phyloP scores from a whole-genome alignment of 495 filamentous ascomycete genomes.

The Pyronema omphalodes region DNA sequence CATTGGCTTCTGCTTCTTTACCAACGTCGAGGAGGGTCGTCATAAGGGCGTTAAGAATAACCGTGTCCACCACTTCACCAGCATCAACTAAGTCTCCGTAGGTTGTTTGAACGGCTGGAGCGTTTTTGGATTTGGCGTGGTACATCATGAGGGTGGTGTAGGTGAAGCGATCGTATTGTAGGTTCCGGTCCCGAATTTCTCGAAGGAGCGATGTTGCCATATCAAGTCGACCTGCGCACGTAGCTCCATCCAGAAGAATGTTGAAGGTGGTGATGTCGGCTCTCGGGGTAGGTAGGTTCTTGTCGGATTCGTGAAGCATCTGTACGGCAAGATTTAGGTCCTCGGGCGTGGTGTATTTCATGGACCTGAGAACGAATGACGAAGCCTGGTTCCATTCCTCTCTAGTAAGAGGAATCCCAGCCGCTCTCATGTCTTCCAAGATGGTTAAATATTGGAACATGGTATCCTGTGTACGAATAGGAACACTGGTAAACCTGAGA shows the following conservation, averaged over 20 bases:
- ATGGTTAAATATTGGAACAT: slow-evolving; percentile 72
- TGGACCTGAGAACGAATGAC: slow-evolving; percentile 53
- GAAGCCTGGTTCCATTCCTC: slow-evolving; percentile 71
- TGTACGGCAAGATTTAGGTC: slow-evolving; percentile 56
- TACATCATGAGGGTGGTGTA: slow-evolving; percentile 68
- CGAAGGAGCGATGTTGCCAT: slow-evolving; percentile 68
- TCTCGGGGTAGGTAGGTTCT: slow-evolving; percentile 37
- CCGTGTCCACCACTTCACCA: slow-evolving; percentile 76
- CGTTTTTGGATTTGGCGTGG: slow-evolving; percentile 50
- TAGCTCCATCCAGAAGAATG: slow-evolving; percentile 74
- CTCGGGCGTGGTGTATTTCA: slow-evolving; percentile 37
- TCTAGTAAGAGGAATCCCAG: slow-evolving; percentile 41
- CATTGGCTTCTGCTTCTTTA: slow-evolving; percentile 52
- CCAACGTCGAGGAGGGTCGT: slow-evolving; percentile 52
- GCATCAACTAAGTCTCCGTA: slow-evolving; percentile 60
- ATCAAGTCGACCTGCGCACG: slow-evolving; percentile 61
- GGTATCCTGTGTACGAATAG: slow-evolving; percentile 34
- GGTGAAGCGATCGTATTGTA: slow-evolving; percentile 51
- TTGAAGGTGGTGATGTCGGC: slow-evolving; percentile 64
- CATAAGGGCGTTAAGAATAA: slow-evolving; percentile 71
- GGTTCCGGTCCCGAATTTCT: slow-evolving; percentile 54
- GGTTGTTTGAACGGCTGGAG: slow-evolving; percentile 44
- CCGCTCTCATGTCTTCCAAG: slow-evolving; percentile 59
- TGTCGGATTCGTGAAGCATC: slow-evolving; percentile 82
- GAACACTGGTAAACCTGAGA: slow-evolving; percentile 43